Evolutionary conservation across 208 protist genomes (phyloP).

Genomic region (Leishmania major): DNA sequence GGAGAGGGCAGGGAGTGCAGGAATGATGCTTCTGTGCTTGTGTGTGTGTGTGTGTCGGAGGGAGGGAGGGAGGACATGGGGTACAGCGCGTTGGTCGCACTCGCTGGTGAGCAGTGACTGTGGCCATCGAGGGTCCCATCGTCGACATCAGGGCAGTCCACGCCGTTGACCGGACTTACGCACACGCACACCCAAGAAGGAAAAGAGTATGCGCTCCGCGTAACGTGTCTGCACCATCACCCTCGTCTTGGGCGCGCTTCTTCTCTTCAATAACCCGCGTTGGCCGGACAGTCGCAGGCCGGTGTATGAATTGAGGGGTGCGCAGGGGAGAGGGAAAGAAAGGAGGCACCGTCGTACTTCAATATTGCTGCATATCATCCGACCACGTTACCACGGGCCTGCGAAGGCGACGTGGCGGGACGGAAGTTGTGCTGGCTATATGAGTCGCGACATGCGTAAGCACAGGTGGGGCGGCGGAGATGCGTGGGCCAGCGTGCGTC

Average conservation of each 20-base stretch:
- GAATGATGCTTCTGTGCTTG: background rate
- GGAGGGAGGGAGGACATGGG: background rate
- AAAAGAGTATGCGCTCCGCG: background rate
- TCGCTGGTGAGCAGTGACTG: background rate
- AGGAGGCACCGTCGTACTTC: background rate
- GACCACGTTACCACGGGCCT: slow-evolving; percentile 20
- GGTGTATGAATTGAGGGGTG: background rate
- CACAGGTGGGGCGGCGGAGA: background rate
- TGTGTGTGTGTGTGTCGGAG: background rate
- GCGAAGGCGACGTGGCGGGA: background rate
- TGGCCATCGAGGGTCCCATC: background rate
- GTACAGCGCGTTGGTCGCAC: background rate
- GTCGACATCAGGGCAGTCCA: background rate
- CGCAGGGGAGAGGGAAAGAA: background rate
- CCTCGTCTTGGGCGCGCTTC: background rate
- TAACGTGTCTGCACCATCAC: background rate
- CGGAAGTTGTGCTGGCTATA: no score
- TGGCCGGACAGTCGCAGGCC: background rate
- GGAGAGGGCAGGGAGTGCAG: background rate
- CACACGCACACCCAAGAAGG: background rate
- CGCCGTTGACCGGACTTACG: background rate
- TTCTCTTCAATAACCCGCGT: background rate
- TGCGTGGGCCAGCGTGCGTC: background rate
- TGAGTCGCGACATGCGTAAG: background rate
- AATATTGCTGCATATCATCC: slow-evolving; percentile 18